Evolutionary conservation across 2,329 filamentous ascomycete species (phyloP).

Genomic region (Dothidotthia symphoricarpi): DNA sequence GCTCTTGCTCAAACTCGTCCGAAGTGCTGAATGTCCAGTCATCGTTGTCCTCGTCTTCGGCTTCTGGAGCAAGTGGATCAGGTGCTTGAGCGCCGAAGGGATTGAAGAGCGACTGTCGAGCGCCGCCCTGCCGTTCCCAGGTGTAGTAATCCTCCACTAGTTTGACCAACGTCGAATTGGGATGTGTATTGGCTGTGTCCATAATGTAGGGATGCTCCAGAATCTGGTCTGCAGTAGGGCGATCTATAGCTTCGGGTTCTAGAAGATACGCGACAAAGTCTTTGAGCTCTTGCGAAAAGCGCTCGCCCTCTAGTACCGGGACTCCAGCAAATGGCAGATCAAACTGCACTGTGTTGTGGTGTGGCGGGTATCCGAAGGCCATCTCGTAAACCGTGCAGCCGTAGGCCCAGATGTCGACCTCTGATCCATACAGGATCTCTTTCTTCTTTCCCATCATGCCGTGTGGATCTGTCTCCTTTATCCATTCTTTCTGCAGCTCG

Average conservation of each 20-base stretch:
- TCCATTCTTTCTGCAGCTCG: conserved; percentile 57
- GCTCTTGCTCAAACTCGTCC: conserved; percentile 56
- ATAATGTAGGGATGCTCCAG: conserved; percentile 68
- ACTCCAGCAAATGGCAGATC: conserved; percentile 46
- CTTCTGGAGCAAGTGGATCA: conserved; percentile 46
- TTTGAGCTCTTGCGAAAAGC: conserved; percentile 67
- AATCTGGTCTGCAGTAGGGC: conserved; percentile 68
- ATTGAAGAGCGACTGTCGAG: conserved; percentile 63
- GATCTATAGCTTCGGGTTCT: conserved; percentile 63
- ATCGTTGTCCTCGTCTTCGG: conserved; percentile 48
- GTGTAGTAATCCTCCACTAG: conserved; percentile 70
- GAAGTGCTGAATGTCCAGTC: conserved; percentile 67
- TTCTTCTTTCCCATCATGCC: conserved; percentile 49
- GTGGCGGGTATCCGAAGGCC: conserved; percentile 73
- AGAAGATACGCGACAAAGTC: conserved; percentile 72
- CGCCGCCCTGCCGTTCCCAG: conserved; percentile 74
- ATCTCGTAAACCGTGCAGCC: conserved; percentile 80
- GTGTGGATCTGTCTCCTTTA: conserved; percentile 59
- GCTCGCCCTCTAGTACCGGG: conserved; percentile 69
- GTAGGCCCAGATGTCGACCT: conserved; percentile 78
- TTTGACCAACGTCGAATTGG: conserved; percentile 61
- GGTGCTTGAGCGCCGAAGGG: conserved; percentile 59
- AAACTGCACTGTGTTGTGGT: conserved; percentile 47
- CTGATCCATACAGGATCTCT: conserved; percentile 50
- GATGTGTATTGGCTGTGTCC: conserved; percentile 62